phyloP scores from a whole-genome alignment of 805 yeast species.

The Zygosaccharomyces rouxii region DNA sequence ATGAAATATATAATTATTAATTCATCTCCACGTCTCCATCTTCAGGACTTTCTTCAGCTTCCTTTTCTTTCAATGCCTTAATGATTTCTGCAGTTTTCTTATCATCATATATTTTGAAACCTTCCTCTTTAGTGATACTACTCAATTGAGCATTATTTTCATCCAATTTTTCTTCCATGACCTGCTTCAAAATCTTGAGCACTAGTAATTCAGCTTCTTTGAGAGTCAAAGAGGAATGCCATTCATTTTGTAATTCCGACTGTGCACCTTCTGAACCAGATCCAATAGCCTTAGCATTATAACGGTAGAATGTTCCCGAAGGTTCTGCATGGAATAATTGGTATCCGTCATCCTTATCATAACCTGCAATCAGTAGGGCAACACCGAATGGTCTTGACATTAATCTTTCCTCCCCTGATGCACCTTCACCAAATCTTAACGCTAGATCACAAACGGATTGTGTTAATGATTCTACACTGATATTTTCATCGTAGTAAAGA shows the following conservation, averaged over 20 bases:
- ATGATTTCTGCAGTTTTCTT: constrained; percentile 80
- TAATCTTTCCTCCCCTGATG: constrained; percentile 83
- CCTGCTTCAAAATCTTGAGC: constrained; percentile 88
- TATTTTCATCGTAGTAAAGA: constrained; percentile 85
- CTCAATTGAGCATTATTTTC: constrained; percentile 94
- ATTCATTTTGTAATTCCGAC: constrained; percentile 93
- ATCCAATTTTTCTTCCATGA: constrained; percentile 97
- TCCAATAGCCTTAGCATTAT: constrained; percentile 98
- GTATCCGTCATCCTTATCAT: constrained; percentile 89
- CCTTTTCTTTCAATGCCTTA: constrained; percentile 67
- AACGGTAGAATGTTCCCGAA: constrained; percentile 94
- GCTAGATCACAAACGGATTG: constrained; percentile 98
- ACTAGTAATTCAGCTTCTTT: constrained; percentile 90
- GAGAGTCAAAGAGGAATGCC: constrained; percentile 85
- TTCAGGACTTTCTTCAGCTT: constrained; percentile 42
- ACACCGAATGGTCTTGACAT: constrained; percentile 99
- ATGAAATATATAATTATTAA: constrained; percentile 9
- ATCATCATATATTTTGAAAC: constrained; percentile 81
- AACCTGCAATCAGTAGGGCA: constrained; percentile 91
- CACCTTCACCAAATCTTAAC: constrained; percentile 94
- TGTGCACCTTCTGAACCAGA: constrained; percentile 99
- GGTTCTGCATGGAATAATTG: constrained; percentile 99
- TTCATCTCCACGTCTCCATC: constrained; percentile 35
- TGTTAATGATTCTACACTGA: constrained; percentile 87
- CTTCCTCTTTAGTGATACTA: constrained; percentile 78